phyloP scores from a whole-genome alignment of 2,329 filamentous ascomycete species.

The Microdochium trichocladiopsis region DNA sequence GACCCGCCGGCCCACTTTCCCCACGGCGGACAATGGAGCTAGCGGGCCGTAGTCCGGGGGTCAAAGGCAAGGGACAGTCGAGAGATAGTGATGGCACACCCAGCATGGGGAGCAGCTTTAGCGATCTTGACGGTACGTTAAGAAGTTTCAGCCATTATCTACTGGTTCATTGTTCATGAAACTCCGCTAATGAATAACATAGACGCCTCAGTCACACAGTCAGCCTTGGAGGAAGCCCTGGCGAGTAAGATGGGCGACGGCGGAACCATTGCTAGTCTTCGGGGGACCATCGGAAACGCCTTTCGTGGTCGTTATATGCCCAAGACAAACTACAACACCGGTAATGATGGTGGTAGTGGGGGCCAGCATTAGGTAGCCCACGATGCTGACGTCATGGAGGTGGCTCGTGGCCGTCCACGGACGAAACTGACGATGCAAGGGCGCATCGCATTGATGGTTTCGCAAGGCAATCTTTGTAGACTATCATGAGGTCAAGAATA shows the following conservation, averaged over 20 bases:
- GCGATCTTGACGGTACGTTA: conserved; percentile 66
- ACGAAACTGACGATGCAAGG: no score
- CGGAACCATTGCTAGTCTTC: conserved; percentile 47
- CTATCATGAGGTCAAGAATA: no score
- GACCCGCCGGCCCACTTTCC: conserved; percentile 39
- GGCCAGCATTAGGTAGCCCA: background rate
- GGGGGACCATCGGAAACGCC: conserved; percentile 62
- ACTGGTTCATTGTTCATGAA: background rate
- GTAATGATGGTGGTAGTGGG: background rate
- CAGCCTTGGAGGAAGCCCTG: conserved; percentile 70
- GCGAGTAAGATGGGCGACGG: conserved; percentile 64
- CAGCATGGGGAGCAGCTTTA: conserved; percentile 81
- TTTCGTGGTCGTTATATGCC: conserved; percentile 55
- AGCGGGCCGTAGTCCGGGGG: conserved; percentile 44
- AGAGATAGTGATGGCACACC: conserved; percentile 66
- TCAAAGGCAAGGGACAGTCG: conserved; percentile 41
- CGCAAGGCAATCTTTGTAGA: no score
- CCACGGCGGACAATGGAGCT: conserved; percentile 54
- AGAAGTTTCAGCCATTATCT: background rate
- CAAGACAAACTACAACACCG: conserved; percentile 8
- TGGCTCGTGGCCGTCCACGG: no score
- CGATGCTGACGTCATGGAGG: no score
- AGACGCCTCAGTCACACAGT: conserved; percentile 78
- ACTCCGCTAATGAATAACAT: conserved; percentile 1
- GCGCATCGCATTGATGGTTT: no score